Evolutionary conservation across 768 basidiomycete genomes (phyloP), one percentile per base, ranked within the genome.

Genomic region (Myochromella boudieri): DNA sequence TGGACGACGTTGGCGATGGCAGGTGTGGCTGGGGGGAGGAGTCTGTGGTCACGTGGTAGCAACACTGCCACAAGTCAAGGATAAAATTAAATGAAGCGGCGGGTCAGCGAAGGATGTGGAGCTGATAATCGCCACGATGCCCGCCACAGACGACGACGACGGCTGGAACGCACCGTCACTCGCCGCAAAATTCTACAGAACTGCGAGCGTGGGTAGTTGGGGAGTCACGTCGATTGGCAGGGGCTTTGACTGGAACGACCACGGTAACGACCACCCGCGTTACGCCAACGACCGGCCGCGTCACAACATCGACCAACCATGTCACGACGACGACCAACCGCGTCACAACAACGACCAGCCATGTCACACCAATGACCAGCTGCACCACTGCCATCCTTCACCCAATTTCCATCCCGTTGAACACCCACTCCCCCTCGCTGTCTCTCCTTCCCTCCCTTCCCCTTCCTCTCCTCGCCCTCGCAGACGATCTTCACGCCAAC

Each of bases 161-260:
- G 85, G 83, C 58, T 87, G 86, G 87, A 72, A 75, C 50, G 57
- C 75, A 21, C 71, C 80, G 32, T 68, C 72, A 28, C 71, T 75
- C 24, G 63, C 75, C 3, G 65, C 74, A 22, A 66, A 66, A 46
- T 72, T 84, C 15, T 81, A 83, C 66, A 72, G 78, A 49, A 69
- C 84, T 6, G 76, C 85, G 31, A 86, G 84, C 49, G 81, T 85
- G 43, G 80, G 83, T 25, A 90, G 87, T 66, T 92, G 87, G 87
- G 85, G 85, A 6, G 88, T 92, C 51, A 91, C 90, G 15, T 88
- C 81, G 28, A 84, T 91, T 37, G 90, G 90, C 9, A 80, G 86
- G 37, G 90, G 90, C 14, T 91, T 89, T 60, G 74, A 87, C 64
- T 91, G 89, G 86, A 75, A 74, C 45, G 66, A 74, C 48, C 68